These are phyloP conservation scores for Pouteria glomerata DNA, from an alignment of 148 eudicot genomes.

Conservation along the genomic window DNA sequence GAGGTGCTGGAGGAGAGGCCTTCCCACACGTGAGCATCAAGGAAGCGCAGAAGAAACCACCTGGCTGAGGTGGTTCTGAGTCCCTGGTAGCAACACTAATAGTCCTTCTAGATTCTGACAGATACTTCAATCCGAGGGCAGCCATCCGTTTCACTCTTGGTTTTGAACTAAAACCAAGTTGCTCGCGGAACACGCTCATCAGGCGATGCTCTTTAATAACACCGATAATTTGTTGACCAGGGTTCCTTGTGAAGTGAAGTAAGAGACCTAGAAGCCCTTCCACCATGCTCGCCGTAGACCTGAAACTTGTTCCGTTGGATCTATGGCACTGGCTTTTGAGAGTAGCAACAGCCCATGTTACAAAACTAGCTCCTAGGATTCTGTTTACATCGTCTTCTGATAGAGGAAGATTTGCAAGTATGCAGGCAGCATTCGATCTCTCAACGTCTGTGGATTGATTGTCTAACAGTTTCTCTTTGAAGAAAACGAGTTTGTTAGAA, in stretches of 20 bases:
- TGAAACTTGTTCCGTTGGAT: conserved; percentile 26
- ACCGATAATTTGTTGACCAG: conserved; percentile 27
- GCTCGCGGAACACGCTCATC: conserved; percentile 40
- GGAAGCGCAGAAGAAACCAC: conserved; percentile 52
- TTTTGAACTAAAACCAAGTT: conserved; percentile 31
- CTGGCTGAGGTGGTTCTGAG: conserved; percentile 41
- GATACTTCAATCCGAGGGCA: conserved; percentile 40
- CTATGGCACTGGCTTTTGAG: conserved; percentile 35
- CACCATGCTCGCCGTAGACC: conserved; percentile 31
- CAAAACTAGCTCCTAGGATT: conserved; percentile 38
- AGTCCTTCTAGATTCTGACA: conserved; percentile 41
- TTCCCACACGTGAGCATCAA: conserved; percentile 51
- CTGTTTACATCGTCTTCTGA: conserved; percentile 45
- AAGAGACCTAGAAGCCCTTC: conserved; percentile 68
- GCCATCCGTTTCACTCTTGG: conserved; percentile 50
- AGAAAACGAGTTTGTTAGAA: conserved; percentile 33
- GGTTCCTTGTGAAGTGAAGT: conserved; percentile 46
- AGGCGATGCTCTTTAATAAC: conserved; percentile 48
- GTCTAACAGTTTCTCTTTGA: conserved; percentile 40
- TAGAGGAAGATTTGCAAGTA: conserved; percentile 52
- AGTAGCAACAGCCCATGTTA: conserved; percentile 41
- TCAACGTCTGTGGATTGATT: conserved; percentile 34
- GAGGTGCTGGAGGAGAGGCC: conserved; percentile 17
- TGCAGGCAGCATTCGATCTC: conserved; percentile 48
- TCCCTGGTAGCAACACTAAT: conserved; percentile 37